Evolutionary conservation across 1,284 basidiomycete species (phyloP).

Genomic region (Fomitopsis pinicola): DNA sequence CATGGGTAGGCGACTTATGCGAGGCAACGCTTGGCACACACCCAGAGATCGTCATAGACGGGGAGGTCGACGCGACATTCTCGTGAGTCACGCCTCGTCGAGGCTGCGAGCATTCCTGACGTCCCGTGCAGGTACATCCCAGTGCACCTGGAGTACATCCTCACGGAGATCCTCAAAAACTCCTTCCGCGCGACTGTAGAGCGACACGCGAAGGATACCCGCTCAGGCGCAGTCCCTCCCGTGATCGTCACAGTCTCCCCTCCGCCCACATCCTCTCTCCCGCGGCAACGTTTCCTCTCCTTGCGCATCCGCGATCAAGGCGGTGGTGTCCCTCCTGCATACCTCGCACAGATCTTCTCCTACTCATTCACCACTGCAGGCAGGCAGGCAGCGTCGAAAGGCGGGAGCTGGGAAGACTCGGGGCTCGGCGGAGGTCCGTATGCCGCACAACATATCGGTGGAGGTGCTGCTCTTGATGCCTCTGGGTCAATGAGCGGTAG

Average conservation of each 20-base stretch:
- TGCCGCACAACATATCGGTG: slow-evolving; percentile 68
- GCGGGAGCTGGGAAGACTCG: slow-evolving; percentile 35
- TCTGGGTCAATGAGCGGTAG: slow-evolving; percentile 42
- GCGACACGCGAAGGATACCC: slow-evolving; percentile 46
- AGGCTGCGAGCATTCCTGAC: neutral
- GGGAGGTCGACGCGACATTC: slow-evolving; percentile 67
- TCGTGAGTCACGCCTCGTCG: slow-evolving; percentile 46
- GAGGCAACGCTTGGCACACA: slow-evolving; percentile 80
- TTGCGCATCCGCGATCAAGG: slow-evolving; percentile 84
- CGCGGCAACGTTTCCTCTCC: slow-evolving; percentile 51
- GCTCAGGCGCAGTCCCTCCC: slow-evolving; percentile 46
- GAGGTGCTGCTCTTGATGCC: slow-evolving; percentile 57
- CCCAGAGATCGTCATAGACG: slow-evolving; percentile 67
- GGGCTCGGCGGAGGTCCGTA: slow-evolving; percentile 61
- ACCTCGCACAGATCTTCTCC: slow-evolving; percentile 80
- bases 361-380: slow-evolving; percentile 87
- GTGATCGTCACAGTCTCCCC: slow-evolving; percentile 72
- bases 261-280: slow-evolving; percentile 27
- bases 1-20: slow-evolving; percentile 79
- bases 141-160: slow-evolving; percentile 85
- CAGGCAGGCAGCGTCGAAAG: slow-evolving; percentile 28
- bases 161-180: slow-evolving; percentile 87
- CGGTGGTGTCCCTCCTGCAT: slow-evolving; percentile 72
- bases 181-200: slow-evolving; percentile 89
- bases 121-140: slow-evolving; percentile 67